Conservation (phyloP, 140 eudicot species). For the Flaveria floridana region DNA sequence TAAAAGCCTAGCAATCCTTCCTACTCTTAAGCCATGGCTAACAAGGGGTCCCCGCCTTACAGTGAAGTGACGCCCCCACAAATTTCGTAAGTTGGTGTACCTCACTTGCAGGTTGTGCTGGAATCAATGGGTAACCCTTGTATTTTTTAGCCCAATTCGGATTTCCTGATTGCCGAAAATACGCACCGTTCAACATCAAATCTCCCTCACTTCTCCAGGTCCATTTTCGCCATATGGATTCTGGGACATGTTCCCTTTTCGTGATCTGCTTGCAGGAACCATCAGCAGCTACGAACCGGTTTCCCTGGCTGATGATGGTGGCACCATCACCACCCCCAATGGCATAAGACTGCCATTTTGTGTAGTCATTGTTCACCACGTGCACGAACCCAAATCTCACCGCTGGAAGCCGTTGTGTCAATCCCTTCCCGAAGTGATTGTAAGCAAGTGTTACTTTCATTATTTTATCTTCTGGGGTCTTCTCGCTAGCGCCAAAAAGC, state of each 20-base stretch:
- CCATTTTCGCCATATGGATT: constrained; percentile 61
- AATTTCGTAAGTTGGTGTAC: constrained; percentile 46
- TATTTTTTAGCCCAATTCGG: constrained; percentile 33
- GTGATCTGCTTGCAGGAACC: constrained; percentile 44
- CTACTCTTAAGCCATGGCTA: constrained; percentile 29
- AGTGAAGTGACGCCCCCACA: constrained; percentile 42
- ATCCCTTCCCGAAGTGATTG: constrained; percentile 69
- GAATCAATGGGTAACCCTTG: constrained; percentile 34
- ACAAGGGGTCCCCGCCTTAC: constrained; percentile 43
- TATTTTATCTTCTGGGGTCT: constrained; percentile 38
- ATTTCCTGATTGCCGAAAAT: constrained; percentile 55
- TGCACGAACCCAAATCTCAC: constrained; percentile 58
- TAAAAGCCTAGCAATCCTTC: constrained; percentile 31
- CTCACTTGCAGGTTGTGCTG: constrained; percentile 36
- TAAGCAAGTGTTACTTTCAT: constrained; percentile 67
- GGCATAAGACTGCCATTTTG: constrained; percentile 60
- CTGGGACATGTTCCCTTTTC: constrained; percentile 33
- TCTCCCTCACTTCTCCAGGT: constrained; percentile 80
- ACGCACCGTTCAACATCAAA: constrained; percentile 59
- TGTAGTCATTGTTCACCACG: constrained; percentile 61
- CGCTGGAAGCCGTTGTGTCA: constrained; percentile 71
- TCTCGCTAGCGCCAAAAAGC: constrained; percentile 67
- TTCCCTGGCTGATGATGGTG: constrained; percentile 71
- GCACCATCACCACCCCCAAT: constrained; percentile 65
- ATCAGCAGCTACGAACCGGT: constrained; percentile 39